Evolutionary conservation across 2,329 filamentous ascomycete species (phyloP).

Genomic region (Akanthomyces uredinophilus): DNA sequence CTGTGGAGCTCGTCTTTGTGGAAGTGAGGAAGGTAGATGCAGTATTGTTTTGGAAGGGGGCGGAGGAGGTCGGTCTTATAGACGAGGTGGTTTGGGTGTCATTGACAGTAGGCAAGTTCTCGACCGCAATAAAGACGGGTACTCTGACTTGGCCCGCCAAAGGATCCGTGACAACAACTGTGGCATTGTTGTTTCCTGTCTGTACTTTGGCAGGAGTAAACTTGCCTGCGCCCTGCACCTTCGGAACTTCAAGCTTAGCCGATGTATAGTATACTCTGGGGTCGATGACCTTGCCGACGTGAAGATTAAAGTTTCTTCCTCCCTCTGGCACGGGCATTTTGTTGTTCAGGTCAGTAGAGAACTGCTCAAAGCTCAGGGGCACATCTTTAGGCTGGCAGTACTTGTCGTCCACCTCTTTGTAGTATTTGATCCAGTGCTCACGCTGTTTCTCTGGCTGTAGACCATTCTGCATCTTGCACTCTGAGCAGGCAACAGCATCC

Average conservation of each 20-base stretch:
- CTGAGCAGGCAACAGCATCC: not conserved
- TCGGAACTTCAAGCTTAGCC: not conserved
- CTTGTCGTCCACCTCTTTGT: not conserved
- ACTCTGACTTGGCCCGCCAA: not conserved
- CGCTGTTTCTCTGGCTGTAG: fast-evolving
- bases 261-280: not conserved
- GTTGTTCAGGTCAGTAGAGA: not conserved
- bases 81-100: not conserved
- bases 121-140: not conserved
- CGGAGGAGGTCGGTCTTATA: not conserved
- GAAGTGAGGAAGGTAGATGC: not conserved
- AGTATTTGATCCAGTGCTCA: not conserved
- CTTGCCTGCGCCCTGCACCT: not conserved
- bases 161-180: not conserved
- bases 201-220: not conserved
- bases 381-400: not conserved
- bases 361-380: not conserved
- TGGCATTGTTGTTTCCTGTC: not conserved
- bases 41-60: not conserved
- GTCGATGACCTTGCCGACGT: not conserved
- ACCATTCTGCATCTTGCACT: not conserved
- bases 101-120: not conserved
- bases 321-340: not conserved
- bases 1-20: not conserved
- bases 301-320: not conserved